A percentile compares a stretch with the other conserved stretches of the same genome.
These are phyloP conservation scores for Lasiosphaeria miniovina DNA, from an alignment of 495 filamentous ascomycete genomes.

Conservation along the genomic window DNA sequence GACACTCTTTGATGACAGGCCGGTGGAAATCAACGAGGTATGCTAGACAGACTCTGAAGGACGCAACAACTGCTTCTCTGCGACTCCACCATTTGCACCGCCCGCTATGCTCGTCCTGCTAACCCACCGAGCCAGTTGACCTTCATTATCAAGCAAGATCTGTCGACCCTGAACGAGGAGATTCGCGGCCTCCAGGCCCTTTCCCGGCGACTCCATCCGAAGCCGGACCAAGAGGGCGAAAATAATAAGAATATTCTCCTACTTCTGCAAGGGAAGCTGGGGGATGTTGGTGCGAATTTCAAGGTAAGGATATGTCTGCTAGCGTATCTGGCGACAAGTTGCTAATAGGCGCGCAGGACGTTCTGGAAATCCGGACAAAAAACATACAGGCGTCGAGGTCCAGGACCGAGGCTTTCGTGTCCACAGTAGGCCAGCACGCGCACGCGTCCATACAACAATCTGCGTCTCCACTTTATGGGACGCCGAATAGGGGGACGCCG, in stretches of 20 bases:
- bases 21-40: conserved; percentile 94
- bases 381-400: conserved; percentile 94
- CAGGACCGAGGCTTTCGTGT: conserved; percentile 93
- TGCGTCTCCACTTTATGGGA: conserved; percentile 81
- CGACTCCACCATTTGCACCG: neutral
- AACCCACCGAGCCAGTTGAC: conserved; percentile 22
- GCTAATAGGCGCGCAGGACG: conserved; percentile 48
- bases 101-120: neutral
- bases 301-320: conserved; percentile 53
- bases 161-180: conserved; percentile 81
- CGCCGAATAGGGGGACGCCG: conserved; percentile 61
- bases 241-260: conserved; percentile 98
- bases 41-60: conserved; percentile 36
- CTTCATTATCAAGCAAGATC: conserved; percentile 92
- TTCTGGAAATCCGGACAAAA: conserved; percentile 93
- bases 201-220: conserved; percentile 64
- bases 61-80: conserved; percentile 10
- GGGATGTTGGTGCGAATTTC: conserved; percentile 91
- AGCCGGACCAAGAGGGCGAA: conserved; percentile 83
- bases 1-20: conserved; percentile 94
- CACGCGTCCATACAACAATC: conserved; percentile 58
- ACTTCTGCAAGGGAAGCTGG: conserved; percentile 87
- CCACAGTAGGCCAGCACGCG: conserved; percentile 73
- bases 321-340: neutral
- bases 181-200: conserved; percentile 78